Evolutionary conservation across 2,329 filamentous ascomycete genomes (phyloP).

Genomic region (Tolypocladium guangdongense): DNA sequence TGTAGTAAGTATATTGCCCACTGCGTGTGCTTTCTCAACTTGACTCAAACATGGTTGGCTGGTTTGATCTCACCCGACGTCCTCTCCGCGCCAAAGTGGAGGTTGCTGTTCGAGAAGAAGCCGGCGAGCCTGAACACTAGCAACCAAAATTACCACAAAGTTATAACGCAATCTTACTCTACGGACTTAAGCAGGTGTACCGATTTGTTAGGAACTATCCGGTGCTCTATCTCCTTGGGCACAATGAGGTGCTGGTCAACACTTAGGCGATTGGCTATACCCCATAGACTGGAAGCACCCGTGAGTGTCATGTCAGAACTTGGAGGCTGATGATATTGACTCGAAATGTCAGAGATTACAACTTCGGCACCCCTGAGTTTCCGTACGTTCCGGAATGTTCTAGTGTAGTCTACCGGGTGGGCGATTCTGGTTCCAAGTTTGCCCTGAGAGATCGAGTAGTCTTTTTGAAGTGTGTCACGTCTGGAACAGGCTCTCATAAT

Average conservation of each 20-base stretch:
- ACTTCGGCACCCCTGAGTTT: conserved; percentile 53
- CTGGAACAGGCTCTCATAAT: conserved; percentile 36
- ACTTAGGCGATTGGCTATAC: conserved; percentile 53
- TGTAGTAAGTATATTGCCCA: too few species aligned
- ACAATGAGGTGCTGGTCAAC: conserved; percentile 45
- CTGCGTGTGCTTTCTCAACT: too few species aligned
- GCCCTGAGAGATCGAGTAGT: neutral
- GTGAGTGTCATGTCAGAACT: conserved; percentile 28
- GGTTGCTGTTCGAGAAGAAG: too few species aligned
- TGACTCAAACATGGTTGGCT: too few species aligned
- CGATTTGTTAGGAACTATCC: neutral
- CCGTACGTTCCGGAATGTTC: conserved; percentile 51
- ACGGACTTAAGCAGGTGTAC: neutral
- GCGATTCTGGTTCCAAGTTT: neutral
- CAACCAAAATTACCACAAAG: neutral
- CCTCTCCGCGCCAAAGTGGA: too few species aligned
- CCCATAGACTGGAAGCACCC: conserved; percentile 64
- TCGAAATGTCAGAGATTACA: conserved; percentile 42
- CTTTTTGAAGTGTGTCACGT: neutral
- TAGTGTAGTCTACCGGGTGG: neutral
- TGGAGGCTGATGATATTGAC: neutral
- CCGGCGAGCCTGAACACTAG: too few species aligned
- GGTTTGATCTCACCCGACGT: too few species aligned
- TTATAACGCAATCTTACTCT: neutral
- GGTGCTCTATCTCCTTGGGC: conserved; percentile 24